Evolutionary conservation across 225 moss, liverwort and hornwort species (phyloP).

Genomic region (Physcomitrium patens): DNA sequence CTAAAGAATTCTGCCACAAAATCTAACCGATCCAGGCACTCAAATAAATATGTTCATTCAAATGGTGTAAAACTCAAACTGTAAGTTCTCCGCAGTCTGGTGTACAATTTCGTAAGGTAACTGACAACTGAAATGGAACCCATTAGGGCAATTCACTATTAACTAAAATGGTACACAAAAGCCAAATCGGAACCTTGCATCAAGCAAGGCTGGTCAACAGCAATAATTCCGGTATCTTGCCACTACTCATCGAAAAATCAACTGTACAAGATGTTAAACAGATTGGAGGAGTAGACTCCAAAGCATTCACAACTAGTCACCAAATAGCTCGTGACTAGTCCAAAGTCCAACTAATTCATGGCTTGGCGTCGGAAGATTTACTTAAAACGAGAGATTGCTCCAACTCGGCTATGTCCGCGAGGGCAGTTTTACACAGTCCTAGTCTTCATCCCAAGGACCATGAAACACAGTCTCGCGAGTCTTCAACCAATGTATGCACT

Average conservation of each 20-base stretch:
- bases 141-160: constrained; percentile 46
- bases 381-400: constrained; percentile 40
- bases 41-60: constrained; percentile 40
- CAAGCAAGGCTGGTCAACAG: constrained; percentile 52
- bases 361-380: constrained; percentile 39
- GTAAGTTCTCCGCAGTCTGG: constrained; percentile 22
- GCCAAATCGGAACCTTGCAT: constrained; percentile 55
- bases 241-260: constrained; percentile 55
- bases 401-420: constrained; percentile 28
- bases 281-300: constrained; percentile 41
- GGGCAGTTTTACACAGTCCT: constrained; percentile 25
- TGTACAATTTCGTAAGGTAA: constrained; percentile 37
- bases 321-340: constrained; percentile 39
- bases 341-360: constrained; percentile 37
- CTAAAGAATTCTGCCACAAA: background rate
- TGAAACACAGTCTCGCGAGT: constrained; percentile 77
- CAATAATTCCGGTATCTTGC: constrained; percentile 49
- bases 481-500: constrained; percentile 87
- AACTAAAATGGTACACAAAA: constrained; percentile 53
- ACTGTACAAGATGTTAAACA: constrained; percentile 50
- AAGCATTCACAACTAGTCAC: constrained; percentile 39
- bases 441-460: constrained; percentile 95
- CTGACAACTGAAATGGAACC: constrained; percentile 50
- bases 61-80: constrained; percentile 40
- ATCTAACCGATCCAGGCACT: constrained; percentile 29